A percentile compares a stretch with the other conserved stretches of the same genome.
phyloP scores from a whole-genome alignment of 495 filamentous ascomycete genomes.

The Tetracladium marchalianum region DNA sequence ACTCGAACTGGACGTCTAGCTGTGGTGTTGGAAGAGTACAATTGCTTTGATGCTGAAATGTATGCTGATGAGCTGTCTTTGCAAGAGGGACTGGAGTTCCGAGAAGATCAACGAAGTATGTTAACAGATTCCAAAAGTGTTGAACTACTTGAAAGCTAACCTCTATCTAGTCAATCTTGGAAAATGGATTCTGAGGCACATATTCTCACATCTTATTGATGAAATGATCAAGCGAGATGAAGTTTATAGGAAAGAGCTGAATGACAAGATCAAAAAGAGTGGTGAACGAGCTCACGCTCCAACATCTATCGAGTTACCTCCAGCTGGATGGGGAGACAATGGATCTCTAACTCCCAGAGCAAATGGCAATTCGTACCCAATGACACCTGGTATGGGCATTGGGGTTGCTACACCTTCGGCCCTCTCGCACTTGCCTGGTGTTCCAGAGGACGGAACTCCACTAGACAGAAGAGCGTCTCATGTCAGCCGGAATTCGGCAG shows the following conservation, averaged over 20 bases:
- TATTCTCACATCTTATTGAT: slow-evolving; percentile 82
- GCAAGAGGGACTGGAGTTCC: slow-evolving; percentile 64
- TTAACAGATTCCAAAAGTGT: slow-evolving; percentile 10
- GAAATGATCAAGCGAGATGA: slow-evolving; percentile 80
- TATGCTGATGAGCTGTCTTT: slow-evolving; percentile 82
- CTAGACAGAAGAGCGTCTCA: slow-evolving; percentile 33
- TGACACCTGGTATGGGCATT: slow-evolving; percentile 68
- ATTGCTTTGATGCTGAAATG: slow-evolving; percentile 95
- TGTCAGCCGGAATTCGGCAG: slow-evolving; percentile 34
- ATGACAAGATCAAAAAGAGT: slow-evolving; percentile 48
- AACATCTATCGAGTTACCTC: slow-evolving; percentile 58
- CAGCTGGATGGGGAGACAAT: slow-evolving; percentile 39
- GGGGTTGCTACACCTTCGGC: slow-evolving; percentile 64
- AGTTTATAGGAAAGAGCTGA: slow-evolving; percentile 54
- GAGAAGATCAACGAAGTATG: slow-evolving; percentile 92
- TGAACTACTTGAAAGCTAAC: slow-evolving; percentile 10
- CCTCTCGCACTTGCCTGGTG: slow-evolving; percentile 31
- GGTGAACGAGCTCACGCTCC: slow-evolving; percentile 48
- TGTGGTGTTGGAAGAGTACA: slow-evolving; percentile 85
- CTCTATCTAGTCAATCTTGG: slow-evolving; percentile 71
- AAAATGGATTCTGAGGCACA: slow-evolving; percentile 90
- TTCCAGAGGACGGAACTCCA: slow-evolving; percentile 38
- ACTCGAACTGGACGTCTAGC: slow-evolving; percentile 84
- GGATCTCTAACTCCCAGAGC: slow-evolving; percentile 50
- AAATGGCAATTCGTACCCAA: slow-evolving; percentile 44